Percentiles rank a stretch among this genome's conserved stretches.
Conservation (phyloP, 768 basidiomycete genomes). For the Sistotremastrum suecicum region DNA sequence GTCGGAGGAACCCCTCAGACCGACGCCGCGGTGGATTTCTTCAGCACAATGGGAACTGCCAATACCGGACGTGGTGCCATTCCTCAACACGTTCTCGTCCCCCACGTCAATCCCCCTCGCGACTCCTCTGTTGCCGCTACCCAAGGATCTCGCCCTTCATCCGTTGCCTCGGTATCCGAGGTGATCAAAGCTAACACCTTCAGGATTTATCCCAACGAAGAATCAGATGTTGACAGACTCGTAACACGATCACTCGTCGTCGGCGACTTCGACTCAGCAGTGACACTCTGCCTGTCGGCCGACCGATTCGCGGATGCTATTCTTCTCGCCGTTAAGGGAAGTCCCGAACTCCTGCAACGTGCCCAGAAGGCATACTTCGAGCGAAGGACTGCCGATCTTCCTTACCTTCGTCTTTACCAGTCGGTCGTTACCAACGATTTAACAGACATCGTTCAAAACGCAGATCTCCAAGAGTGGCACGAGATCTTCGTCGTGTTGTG, state of each 20-base stretch:
- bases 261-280: slow-evolving; percentile 91
- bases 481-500: slow-evolving; percentile 95
- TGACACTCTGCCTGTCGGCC: slow-evolving; percentile 76
- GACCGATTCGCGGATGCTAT: slow-evolving; percentile 93
- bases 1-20: slow-evolving; percentile 46
- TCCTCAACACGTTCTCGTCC: slow-evolving; percentile 40
- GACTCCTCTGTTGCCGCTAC: slow-evolving; percentile 95
- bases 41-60: slow-evolving; percentile 56
- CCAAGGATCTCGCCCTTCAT: slow-evolving; percentile 80
- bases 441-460: slow-evolving; percentile 89
- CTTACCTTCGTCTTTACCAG: slow-evolving; percentile 90
- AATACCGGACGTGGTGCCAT: slow-evolving; percentile 25
- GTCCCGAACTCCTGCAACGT: slow-evolving; percentile 68
- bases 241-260: slow-evolving; percentile 89
- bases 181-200: slow-evolving; percentile 68
- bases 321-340: slow-evolving; percentile 82
- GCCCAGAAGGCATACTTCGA: slow-evolving; percentile 94
- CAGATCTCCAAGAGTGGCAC: slow-evolving; percentile 87
- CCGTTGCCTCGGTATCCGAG: slow-evolving; percentile 48
- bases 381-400: slow-evolving; percentile 53
- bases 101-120: slow-evolving; percentile 63
- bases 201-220: slow-evolving; percentile 78
- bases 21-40: slow-evolving; percentile 73
- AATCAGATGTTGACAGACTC: slow-evolving; percentile 75
- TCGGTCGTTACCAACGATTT: slow-evolving; percentile 88